Evolutionary conservation across 2,329 filamentous ascomycete genomes (phyloP), one percentile per base, ranked within the genome.

Genomic region (Fusarium agapanthi): DNA sequence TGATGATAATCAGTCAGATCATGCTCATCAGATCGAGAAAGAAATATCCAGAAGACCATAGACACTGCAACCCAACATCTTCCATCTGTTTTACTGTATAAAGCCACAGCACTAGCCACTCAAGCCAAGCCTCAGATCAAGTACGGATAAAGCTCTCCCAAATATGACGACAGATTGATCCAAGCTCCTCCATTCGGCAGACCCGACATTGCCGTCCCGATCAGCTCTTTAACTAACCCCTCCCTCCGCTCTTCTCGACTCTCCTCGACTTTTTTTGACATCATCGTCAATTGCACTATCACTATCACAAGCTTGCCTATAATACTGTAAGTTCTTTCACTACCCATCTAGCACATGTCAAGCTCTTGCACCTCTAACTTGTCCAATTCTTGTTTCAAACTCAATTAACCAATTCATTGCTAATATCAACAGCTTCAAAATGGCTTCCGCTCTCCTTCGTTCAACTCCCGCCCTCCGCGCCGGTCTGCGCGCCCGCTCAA

Each of bases 391-490:
- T n/a, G 22, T n/a, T 41, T 41, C 22, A 41, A 41, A 41, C 28
- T 34, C 54, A 35, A 50, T 37, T 38, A 65, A 65, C n/a, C 43
- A 15, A 1, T 32, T 3, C 18, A 22, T 24, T 22, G 48, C 48
- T 26, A 40, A 32, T 18, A 24, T 48, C 69, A 37, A 65, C n/a
- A 65, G 11, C 62, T 40, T 44, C 48, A 41, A 30, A 56, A 69
- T 97, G 94, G 91, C 94, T 80, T 86, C 92, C 63, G 87, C 92
- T 71, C 88, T 97, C 74, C 86, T 97, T 81, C 92, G 93, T 80
- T 90, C 90, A 75, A 88, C 89, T 72, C 88, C 90, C 76, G 86
- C 90, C 77, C 84, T 87, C 72, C 93, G 94, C 83, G 88, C 91
- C 74, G 91, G 92, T 78, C 87, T 95, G 71, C 90, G 93, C 79